phyloP scores from a whole-genome alignment of 2,329 filamentous ascomycete species.

The Talaromyces atroroseus region DNA sequence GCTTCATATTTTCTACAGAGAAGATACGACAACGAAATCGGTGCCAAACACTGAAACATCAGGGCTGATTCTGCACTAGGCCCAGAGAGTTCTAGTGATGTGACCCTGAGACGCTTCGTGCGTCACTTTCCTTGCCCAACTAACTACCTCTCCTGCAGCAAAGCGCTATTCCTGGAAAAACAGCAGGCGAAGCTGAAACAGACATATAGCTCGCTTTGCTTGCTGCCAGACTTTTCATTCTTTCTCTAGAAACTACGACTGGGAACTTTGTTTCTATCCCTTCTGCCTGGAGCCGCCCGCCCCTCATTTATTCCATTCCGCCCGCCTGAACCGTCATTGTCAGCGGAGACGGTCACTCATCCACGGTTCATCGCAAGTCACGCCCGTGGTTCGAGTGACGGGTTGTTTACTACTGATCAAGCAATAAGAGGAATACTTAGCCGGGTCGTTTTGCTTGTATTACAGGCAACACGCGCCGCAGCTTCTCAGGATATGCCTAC shows the following conservation, averaged over 20 bases:
- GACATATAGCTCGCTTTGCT: too few species aligned
- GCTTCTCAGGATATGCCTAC: slow-evolving; percentile 28
- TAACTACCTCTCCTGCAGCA: background rate
- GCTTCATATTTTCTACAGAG: too few species aligned
- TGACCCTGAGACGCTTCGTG: background rate
- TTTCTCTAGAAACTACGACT: too few species aligned
- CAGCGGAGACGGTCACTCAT: slow-evolving; percentile 12
- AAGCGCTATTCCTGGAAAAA: too few species aligned
- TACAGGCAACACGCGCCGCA: background rate
- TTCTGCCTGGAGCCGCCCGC: background rate
- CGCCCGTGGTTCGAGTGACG: slow-evolving; percentile 12
- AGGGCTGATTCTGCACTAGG: background rate
- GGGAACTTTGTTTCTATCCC: background rate
- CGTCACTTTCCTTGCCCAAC: background rate
- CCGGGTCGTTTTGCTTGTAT: background rate
- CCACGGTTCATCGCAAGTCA: slow-evolving; percentile 10
- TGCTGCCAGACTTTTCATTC: too few species aligned
- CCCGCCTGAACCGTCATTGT: background rate
- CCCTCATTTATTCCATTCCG: background rate
- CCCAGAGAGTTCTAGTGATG: background rate
- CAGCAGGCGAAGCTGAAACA: background rate
- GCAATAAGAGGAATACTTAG: background rate
- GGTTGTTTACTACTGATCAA: background rate
- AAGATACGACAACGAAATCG: too few species aligned
- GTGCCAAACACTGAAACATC: too few species aligned